A percentile compares a stretch with the other conserved stretches of the same genome.
phyloP scores from a whole-genome alignment of 352 stramenopile species.

The Stramenopiles sp. region DNA sequence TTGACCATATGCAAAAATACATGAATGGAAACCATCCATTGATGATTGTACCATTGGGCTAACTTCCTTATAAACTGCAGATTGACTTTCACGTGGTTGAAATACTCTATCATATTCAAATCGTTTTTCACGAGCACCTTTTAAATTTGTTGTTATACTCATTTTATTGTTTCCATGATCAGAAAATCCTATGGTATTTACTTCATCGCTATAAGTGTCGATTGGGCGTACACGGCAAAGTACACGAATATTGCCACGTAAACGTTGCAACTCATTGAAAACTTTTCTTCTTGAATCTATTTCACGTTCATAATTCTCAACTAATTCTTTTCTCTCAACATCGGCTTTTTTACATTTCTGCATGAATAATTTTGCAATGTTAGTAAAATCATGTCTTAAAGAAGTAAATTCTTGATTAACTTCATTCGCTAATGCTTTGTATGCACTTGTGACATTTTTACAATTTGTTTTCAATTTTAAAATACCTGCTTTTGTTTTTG shows the following conservation, averaged over 20 bases:
- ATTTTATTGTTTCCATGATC: conserved; percentile 11
- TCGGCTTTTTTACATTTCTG: neutral
- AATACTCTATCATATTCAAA: conserved; percentile 63
- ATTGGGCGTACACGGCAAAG: conserved; percentile 78
- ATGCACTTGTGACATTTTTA: neutral
- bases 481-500: neutral
- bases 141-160: neutral
- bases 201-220: conserved; percentile 39
- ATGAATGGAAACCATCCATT: neutral
- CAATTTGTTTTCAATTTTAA: neutral
- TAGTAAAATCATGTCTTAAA: neutral
- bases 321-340: conserved; percentile 26
- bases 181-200: conserved; percentile 46
- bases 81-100: conserved; percentile 41
- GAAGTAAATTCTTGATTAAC: neutral
- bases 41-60: neutral
- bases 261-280: conserved; percentile 80
- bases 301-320: conserved; percentile 64
- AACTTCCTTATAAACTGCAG: conserved; percentile 48
- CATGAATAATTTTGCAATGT: neutral
- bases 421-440: neutral
- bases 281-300: conserved; percentile 61
- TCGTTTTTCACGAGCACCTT: conserved; percentile 30
- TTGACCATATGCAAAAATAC: neutral
- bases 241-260: conserved; percentile 91